Conservation (phyloP, 441 rosid species). For the Mallotus repandus region DNA sequence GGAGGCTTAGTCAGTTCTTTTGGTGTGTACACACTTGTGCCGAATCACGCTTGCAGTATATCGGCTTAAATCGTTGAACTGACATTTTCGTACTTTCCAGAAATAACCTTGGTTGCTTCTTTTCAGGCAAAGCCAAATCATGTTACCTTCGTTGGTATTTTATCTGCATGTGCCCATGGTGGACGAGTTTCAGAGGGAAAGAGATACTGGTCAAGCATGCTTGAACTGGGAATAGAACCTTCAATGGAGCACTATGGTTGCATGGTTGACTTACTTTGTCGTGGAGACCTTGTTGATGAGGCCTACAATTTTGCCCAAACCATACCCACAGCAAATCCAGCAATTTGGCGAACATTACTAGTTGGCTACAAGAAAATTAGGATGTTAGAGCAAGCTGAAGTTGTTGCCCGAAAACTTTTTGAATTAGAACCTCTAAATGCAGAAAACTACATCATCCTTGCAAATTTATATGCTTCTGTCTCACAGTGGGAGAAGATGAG, state of each 20-base stretch:
- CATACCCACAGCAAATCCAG: slow-evolving; percentile 37
- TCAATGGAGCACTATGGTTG: slow-evolving; percentile 61
- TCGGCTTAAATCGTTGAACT: too few relatives aligned
- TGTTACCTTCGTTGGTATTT: slow-evolving; percentile 55
- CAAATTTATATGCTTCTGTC: slow-evolving; percentile 29
- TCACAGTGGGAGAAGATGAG: slow-evolving; percentile 27
- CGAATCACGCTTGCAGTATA: too few relatives aligned
- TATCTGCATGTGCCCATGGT: slow-evolving; percentile 63
- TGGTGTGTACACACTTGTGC: too few relatives aligned
- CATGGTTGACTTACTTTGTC: slow-evolving; percentile 65
- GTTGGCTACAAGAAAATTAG: slow-evolving; percentile 43
- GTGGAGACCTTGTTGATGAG: slow-evolving; percentile 54
- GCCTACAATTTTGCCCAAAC: slow-evolving; percentile 37
- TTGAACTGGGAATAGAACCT: slow-evolving; percentile 45
- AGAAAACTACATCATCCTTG: slow-evolving; percentile 50
- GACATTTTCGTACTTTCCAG: neutral
- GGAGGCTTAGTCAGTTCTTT: too few relatives aligned
- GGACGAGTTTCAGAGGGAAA: slow-evolving; percentile 51
- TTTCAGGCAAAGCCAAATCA: slow-evolving; percentile 49
- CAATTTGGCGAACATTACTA: slow-evolving; percentile 41
- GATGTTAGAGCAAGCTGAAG: slow-evolving; percentile 41
- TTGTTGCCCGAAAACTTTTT: slow-evolving; percentile 35
- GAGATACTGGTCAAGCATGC: slow-evolving; percentile 42
- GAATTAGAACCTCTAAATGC: slow-evolving; percentile 56
- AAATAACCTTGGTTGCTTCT: slow-evolving; percentile 3